A percentile compares a stretch with the other conserved stretches of the same genome.
Conservation (phyloP, 192 early-diverging fungal genomes). For the Gaertneriomyces sp. region DNA sequence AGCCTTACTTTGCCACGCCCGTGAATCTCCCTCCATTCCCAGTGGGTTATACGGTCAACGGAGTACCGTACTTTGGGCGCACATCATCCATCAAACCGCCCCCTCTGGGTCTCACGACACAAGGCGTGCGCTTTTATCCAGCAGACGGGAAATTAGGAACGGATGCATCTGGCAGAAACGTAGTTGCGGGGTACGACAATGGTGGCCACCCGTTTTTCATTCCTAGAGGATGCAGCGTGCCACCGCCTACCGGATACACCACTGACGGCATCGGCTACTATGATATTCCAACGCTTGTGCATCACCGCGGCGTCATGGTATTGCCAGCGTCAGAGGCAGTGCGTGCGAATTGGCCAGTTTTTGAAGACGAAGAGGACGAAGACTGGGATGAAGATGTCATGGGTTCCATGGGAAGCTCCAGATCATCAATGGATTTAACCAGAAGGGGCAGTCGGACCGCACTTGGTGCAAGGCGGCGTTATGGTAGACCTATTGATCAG, state of each 20-base stretch:
- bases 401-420: conserved; percentile 15
- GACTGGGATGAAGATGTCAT: conserved; percentile 17
- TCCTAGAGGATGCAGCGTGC: conserved; percentile 52
- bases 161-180: conserved; percentile 37
- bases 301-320: conserved; percentile 48
- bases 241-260: conserved; percentile 53
- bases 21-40: conserved; percentile 47
- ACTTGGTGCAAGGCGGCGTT: conserved; percentile 4
- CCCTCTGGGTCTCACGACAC: conserved; percentile 48
- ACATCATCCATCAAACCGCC: conserved; percentile 45
- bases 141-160: conserved; percentile 30
- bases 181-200: conserved; percentile 55
- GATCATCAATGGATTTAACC: conserved; percentile 3
- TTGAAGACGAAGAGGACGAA: conserved; percentile 42
- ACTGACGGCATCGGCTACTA: conserved; percentile 57
- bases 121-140: conserved; percentile 50
- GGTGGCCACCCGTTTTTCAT: conserved; percentile 55
- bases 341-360: conserved; percentile 36
- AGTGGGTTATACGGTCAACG: conserved; percentile 44
- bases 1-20: conserved; percentile 57
- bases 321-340: conserved; percentile 30
- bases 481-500: conserved; percentile 18
- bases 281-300: conserved; percentile 52
- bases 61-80: conserved; percentile 51
- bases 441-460: background rate